Conservation (phyloP, 2,329 filamentous ascomycete species). For the Botryotinia globosa region DNA sequence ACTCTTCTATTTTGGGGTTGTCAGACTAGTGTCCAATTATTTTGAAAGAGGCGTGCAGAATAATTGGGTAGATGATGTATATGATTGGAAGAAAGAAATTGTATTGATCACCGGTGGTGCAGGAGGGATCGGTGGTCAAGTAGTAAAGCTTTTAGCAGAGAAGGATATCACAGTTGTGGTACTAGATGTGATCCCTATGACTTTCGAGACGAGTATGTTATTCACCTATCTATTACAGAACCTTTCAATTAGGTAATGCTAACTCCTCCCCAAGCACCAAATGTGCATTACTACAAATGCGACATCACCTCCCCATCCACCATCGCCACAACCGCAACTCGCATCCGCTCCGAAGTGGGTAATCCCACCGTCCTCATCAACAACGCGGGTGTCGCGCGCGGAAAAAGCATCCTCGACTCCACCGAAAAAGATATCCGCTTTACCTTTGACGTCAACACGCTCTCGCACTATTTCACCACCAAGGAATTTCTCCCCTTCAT, state of each 20-base stretch:
- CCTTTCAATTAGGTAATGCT: neutral
- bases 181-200: constrained; percentile 64
- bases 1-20: constrained; percentile 52
- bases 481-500: constrained; percentile 67
- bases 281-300: constrained; percentile 66
- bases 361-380: constrained; percentile 69
- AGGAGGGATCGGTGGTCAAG: constrained; percentile 66
- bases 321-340: constrained; percentile 51
- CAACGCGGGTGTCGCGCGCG: constrained; percentile 64
- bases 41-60: constrained; percentile 50
- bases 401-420: constrained; percentile 58
- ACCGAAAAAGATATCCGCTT: constrained; percentile 58
- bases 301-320: constrained; percentile 61
- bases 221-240: neutral
- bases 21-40: constrained; percentile 48
- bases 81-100: constrained; percentile 67
- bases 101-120: constrained; percentile 73
- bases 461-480: constrained; percentile 65
- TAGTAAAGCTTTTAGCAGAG: constrained; percentile 64
- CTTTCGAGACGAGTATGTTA: constrained; percentile 48
- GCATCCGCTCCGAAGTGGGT: constrained; percentile 56
- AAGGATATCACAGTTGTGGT: constrained; percentile 66
- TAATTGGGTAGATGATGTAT: constrained; percentile 52
- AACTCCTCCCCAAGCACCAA: constrained; percentile 41
- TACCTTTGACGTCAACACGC: constrained; percentile 69